Conservation (phyloP, 768 basidiomycete genomes). For the Amanita thiersii region DNA sequence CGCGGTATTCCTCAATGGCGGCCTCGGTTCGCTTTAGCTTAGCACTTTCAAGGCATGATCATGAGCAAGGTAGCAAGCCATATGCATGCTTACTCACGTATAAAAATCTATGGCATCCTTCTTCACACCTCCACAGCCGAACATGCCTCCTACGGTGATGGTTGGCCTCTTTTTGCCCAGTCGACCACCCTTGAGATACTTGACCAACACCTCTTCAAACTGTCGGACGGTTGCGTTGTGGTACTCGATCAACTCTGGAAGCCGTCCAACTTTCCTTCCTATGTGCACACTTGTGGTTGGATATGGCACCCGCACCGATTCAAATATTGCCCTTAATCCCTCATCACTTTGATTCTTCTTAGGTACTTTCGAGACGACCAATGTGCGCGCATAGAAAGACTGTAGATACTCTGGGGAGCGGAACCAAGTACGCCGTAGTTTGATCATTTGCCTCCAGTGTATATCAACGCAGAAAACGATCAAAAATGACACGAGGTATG, state of each 20-base stretch:
- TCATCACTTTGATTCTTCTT: conserved; percentile 80
- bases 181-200: conserved; percentile 78
- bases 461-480: conserved; percentile 65
- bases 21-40: conserved; percentile 62
- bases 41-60: conserved; percentile 21
- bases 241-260: conserved; percentile 86
- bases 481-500: conserved; percentile 72
- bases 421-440: conserved; percentile 81
- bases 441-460: conserved; percentile 75
- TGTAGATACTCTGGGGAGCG: conserved; percentile 81
- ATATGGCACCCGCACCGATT: conserved; percentile 71
- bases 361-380: conserved; percentile 73
- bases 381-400: conserved; percentile 90
- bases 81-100: conserved; percentile 45
- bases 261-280: conserved; percentile 76
- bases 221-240: conserved; percentile 94
- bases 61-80: neutral
- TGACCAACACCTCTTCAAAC: conserved; percentile 82
- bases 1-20: conserved; percentile 66
- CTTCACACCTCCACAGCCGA: conserved; percentile 79
- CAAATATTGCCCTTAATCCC: conserved; percentile 72
- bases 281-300: conserved; percentile 90
- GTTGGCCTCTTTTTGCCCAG: conserved; percentile 77
- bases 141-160: conserved; percentile 67
- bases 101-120: conserved; percentile 93